Base-by-base conservation (phyloP, 148 eudicot species). In the Camellia granthamiana region DNA sequence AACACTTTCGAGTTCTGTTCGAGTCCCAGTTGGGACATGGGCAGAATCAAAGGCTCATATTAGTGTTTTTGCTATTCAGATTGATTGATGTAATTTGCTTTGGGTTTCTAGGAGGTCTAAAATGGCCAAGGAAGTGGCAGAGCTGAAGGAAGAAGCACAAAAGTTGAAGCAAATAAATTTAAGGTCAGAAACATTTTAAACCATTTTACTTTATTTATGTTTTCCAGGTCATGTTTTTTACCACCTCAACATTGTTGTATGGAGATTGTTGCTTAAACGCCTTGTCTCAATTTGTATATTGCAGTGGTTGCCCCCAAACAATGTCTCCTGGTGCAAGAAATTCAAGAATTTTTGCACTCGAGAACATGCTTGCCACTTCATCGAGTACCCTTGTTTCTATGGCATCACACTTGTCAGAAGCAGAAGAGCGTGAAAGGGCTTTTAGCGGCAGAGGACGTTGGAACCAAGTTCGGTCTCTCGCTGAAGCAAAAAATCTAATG, bases 271-370 rank as follows among this genome's bases (percentile, higher is more conserved):
- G 12, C 63, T 76, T 42, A 8, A 69, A 15, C 70, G 59, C 30
- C 76, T 54, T 78, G 14, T 65, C 43, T 9, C 71, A 12, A 19
- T 64, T 67, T 73, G 11, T 69, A 74, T 18, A 63, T 52, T 78
- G 85, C 90, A 97, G 99, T 78, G 82, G 84, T 77, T 83, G 84
- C 81, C 86, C 90, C 16, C 91, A 90, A 58, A 80, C 90, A 64
- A 91, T 97, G 97, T 97, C 99, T 9, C 99, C 99, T 80, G 97
- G 99, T 86, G 99, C 98, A 76, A 90, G 98, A 88, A 97, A 90
- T 80, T 97, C 99, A 15, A 88, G 99, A 83, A 81, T 97, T 49
- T 91, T 79, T 86, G 99, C 99, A 47, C 94, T 97, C 72, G 98
- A 97, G 80, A 97, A 94, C 83, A 97, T 97, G 99, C 95, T 97